Evolutionary conservation across 768 basidiomycete genomes (phyloP).

Genomic region (Chalciporus chontae): DNA sequence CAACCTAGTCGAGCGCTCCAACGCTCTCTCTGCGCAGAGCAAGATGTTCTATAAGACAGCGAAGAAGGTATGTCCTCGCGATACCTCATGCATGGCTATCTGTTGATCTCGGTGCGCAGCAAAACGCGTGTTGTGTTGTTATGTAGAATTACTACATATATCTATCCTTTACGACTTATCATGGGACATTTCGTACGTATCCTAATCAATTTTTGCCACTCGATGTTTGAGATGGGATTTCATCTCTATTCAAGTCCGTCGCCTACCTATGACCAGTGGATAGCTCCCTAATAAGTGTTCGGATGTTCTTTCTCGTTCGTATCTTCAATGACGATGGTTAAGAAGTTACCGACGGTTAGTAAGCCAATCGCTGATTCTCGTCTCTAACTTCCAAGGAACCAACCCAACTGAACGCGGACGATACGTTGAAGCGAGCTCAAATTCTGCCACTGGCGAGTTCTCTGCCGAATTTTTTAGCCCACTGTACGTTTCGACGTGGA

Average conservation of each 20-base stretch:
- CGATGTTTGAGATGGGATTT: slow-evolving; percentile 1
- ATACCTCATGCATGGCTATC: background rate
- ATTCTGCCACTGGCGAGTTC: too few relatives aligned
- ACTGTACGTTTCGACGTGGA: too few relatives aligned
- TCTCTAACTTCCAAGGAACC: too few relatives aligned
- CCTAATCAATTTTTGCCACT: slow-evolving; percentile 9
- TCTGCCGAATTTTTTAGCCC: too few relatives aligned
- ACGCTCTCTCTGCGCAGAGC: slow-evolving; percentile 81
- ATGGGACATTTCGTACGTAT: slow-evolving; percentile 20
- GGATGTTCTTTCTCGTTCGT: too few relatives aligned
- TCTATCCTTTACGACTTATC: slow-evolving; percentile 14
- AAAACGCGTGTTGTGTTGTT: slow-evolving; percentile 93
- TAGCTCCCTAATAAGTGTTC: too few relatives aligned
- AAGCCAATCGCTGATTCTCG: too few relatives aligned
- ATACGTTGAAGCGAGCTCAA: too few relatives aligned
- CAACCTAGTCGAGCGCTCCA: slow-evolving; percentile 91
- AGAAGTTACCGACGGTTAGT: too few relatives aligned
- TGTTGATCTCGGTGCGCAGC: slow-evolving; percentile 43
- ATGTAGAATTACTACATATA: slow-evolving; percentile 46
- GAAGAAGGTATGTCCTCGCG: slow-evolving; percentile 72
- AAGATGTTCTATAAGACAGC: slow-evolving; percentile 99
- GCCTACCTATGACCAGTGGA: too few relatives aligned
- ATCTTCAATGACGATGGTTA: too few relatives aligned
- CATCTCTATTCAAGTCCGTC: background rate
- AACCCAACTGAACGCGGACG: too few relatives aligned